Evolutionary conservation across 805 yeast species (phyloP).

Genomic region (Metahyphopichia silvanorum): DNA sequence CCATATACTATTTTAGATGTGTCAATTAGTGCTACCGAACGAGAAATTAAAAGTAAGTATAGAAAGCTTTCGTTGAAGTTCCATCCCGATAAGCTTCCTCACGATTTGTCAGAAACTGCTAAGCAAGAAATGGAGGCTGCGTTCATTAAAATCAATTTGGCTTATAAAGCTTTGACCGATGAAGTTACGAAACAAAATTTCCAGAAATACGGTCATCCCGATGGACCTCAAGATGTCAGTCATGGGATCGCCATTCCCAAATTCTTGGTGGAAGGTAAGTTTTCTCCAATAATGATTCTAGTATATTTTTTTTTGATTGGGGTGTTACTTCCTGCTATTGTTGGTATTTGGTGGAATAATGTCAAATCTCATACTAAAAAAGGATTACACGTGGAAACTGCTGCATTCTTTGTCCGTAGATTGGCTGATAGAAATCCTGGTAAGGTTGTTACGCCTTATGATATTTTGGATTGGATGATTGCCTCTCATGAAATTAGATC

Average conservation of each 20-base stretch:
- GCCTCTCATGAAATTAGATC: slow-evolving; percentile 62
- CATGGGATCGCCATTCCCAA: slow-evolving; percentile 97
- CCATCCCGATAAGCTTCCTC: slow-evolving; percentile 90
- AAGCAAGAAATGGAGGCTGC: slow-evolving; percentile 62
- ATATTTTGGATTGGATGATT: slow-evolving; percentile 58
- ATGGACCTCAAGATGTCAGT: slow-evolving; percentile 86
- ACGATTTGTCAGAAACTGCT: slow-evolving; percentile 56
- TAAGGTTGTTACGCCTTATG: slow-evolving; percentile 54
- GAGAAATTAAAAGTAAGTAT: slow-evolving; percentile 76
- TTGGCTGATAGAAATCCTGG: slow-evolving; percentile 75
- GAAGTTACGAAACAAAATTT: slow-evolving; percentile 79
- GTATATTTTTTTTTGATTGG: slow-evolving; percentile 73
- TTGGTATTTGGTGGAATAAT: slow-evolving; percentile 87
- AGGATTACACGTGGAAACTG: slow-evolving; percentile 83
- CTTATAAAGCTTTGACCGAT: slow-evolving; percentile 93
- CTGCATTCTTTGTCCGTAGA: slow-evolving; percentile 67
- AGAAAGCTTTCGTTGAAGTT: slow-evolving; percentile 81
- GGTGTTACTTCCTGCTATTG: slow-evolving; percentile 71
- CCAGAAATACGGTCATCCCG: slow-evolving; percentile 92
- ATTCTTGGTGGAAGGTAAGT: slow-evolving; percentile 80
- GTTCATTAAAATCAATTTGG: slow-evolving; percentile 81
- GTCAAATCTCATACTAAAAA: slow-evolving; percentile 76
- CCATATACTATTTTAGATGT: slow-evolving; percentile 87
- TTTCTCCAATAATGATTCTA: slow-evolving; percentile 60
- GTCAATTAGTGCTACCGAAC: slow-evolving; percentile 62